These are phyloP conservation scores for Hyaloscypha finlandica DNA, from an alignment of 495 filamentous ascomycete species.

Conservation along the genomic window DNA sequence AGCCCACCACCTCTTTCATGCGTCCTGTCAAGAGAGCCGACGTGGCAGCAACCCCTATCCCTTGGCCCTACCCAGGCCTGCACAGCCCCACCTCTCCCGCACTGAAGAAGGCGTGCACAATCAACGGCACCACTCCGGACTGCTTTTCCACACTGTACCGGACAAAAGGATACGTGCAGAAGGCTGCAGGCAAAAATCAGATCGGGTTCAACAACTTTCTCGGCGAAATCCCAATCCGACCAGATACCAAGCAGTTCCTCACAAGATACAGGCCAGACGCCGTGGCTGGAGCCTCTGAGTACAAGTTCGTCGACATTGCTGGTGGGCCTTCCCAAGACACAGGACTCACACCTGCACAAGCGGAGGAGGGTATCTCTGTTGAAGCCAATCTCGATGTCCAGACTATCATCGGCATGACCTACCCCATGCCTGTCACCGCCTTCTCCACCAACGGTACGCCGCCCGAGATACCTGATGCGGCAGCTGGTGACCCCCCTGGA, in stretches of 20 bases:
- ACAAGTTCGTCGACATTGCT: slow-evolving; percentile 62
- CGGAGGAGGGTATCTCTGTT: slow-evolving; percentile 31
- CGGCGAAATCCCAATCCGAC: slow-evolving; percentile 62
- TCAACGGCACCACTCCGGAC: slow-evolving; percentile 51
- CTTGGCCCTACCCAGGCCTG: slow-evolving; percentile 7
- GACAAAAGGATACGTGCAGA: slow-evolving; percentile 47
- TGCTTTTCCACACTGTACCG: slow-evolving; percentile 57
- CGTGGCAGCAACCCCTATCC: slow-evolving; percentile 6
- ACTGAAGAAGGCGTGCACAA: slow-evolving; percentile 44
- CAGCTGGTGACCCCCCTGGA: slow-evolving; percentile 43
- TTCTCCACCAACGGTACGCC: slow-evolving; percentile 69
- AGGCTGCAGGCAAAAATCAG: slow-evolving; percentile 38
- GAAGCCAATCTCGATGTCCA: slow-evolving; percentile 77
- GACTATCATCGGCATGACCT: slow-evolving; percentile 63
- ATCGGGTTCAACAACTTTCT: slow-evolving; percentile 71
- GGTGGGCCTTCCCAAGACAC: slow-evolving; percentile 55
- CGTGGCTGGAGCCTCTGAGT: slow-evolving; percentile 50
- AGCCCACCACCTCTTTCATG: slow-evolving; percentile 67
- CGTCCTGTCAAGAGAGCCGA: slow-evolving; percentile 27
- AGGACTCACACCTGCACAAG: slow-evolving; percentile 29
- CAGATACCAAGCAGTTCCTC: slow-evolving; percentile 58
- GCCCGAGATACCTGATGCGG: slow-evolving; percentile 55
- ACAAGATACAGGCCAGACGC: slow-evolving; percentile 49
- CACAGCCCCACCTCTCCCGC: slow-evolving; percentile 2
- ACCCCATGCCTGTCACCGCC: slow-evolving; percentile 58